Evolutionary conservation across 805 yeast genomes (phyloP), one percentile per base, ranked within the genome.

Genomic region (Peterozyma toletana): DNA sequence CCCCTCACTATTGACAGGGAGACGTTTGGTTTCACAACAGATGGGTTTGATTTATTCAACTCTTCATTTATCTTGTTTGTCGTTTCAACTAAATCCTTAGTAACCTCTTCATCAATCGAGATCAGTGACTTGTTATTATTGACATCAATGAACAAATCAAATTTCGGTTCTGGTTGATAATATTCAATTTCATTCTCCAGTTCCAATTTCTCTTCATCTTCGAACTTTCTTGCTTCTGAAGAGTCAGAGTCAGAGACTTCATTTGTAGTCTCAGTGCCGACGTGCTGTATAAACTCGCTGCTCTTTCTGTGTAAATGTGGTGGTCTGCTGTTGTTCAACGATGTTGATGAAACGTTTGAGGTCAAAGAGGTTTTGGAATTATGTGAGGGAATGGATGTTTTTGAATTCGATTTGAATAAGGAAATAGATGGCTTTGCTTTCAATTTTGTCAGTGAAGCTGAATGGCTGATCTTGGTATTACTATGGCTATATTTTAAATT

Each of bases 261-360:
- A 9, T 54, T 54, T 2, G 62, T 58, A 29, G 52, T 58, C 41
- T 58, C 62, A 29, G 48, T 56, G 2, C 54, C 50, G 3, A 47
- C 53, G 13, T 47, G 39, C n/a, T 46, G 49, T 5, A 52, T 48
- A 33, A 44, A 30, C 44, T 40, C 18, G 33, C 29, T 13, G 45
- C 41, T 17, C 49, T 35, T 16, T 35, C 40, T 2, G 35, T n/a
- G n/a, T 21, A 31, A 16, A 27, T 17, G 21, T 18, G 33, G 38
- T 30, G 34, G 39, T 18, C 11, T 11, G 10, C 5, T 13, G 15
- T 31, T 39, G 11, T 34, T 33, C 11, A 31, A 31, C 5, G 14
- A 13, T 31, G 34, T 31, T 31, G 34, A 31, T 4, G 34, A 31
- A 14, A 3, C 5, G 6, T n/a, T 13, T 37, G 39, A 37, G 5